These are phyloP conservation scores for Periconia macrospinosa DNA, from an alignment of 2,329 filamentous ascomycete species.

Conservation along the genomic window DNA sequence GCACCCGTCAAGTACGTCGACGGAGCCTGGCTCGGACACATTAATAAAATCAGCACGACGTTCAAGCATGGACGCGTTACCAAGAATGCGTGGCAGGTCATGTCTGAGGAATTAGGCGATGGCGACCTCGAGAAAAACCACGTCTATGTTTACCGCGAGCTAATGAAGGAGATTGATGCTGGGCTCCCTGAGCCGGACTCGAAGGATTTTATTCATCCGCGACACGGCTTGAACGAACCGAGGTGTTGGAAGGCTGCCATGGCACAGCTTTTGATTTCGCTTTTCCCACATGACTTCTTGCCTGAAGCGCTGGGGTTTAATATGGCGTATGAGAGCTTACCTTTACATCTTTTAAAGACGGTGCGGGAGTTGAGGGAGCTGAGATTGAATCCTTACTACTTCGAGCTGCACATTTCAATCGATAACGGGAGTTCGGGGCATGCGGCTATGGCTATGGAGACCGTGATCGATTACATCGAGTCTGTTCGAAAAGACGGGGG, in stretches of 20 bases:
- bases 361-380: constrained; percentile 50
- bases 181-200: constrained; percentile 35
- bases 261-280: constrained; percentile 50
- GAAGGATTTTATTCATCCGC: constrained; percentile 31
- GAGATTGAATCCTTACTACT: constrained; percentile 51
- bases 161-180: constrained; percentile 36
- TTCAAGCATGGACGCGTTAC: constrained; percentile 44
- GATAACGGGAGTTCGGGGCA: constrained; percentile 55
- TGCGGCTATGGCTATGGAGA: constrained; percentile 50
- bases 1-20: constrained; percentile 53
- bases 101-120: constrained; percentile 56
- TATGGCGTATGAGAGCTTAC: constrained; percentile 51
- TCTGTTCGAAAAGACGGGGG: constrained; percentile 27
- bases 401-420: constrained; percentile 55
- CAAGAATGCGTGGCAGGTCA: constrained; percentile 52
- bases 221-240: constrained; percentile 26
- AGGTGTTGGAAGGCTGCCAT: constrained; percentile 49
- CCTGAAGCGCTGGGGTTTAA: constrained; percentile 57
- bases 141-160: constrained; percentile 39
- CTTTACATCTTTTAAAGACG: constrained; percentile 45
- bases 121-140: constrained; percentile 53
- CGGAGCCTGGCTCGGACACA: constrained; percentile 53
- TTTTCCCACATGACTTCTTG: constrained; percentile 54
- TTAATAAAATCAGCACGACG: constrained; percentile 50
- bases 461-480: constrained; percentile 43